A percentile compares a stretch with the other conserved stretches of the same genome.
phyloP scores from a whole-genome alignment of 2,329 filamentous ascomycete species.

The Aspergillus sp. region DNA sequence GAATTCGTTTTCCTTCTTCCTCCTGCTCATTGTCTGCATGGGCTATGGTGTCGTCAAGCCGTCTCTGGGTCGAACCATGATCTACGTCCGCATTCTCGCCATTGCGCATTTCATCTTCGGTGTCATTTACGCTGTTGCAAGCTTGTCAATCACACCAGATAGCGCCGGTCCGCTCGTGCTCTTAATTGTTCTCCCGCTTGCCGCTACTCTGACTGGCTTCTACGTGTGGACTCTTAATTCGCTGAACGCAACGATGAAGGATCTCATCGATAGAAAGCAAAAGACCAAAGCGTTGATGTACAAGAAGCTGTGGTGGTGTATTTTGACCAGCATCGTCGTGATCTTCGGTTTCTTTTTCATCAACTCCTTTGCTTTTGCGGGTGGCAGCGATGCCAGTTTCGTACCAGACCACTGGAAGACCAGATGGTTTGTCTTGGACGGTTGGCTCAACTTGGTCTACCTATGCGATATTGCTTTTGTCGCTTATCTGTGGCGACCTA shows the following conservation, averaged over 20 bases:
- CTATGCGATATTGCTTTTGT: slow-evolving; percentile 88
- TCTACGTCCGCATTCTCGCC: slow-evolving; percentile 83
- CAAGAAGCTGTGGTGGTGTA: slow-evolving; percentile 97
- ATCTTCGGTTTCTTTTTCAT: slow-evolving; percentile 99
- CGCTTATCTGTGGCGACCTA: slow-evolving; percentile 93
- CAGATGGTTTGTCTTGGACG: slow-evolving; percentile 93
- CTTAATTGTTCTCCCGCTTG: slow-evolving; percentile 85
- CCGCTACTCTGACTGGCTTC: slow-evolving; percentile 87
- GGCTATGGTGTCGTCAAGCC: slow-evolving; percentile 97
- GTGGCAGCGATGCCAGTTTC: slow-evolving; percentile 75
- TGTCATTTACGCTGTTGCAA: slow-evolving; percentile 84
- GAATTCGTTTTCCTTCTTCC: slow-evolving; percentile 97
- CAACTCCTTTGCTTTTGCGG: slow-evolving; percentile 92
- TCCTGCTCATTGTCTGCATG: slow-evolving; percentile 97
- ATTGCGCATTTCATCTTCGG: slow-evolving; percentile 93
- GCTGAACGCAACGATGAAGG: slow-evolving; percentile 89
- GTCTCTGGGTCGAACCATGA: slow-evolving; percentile 85
- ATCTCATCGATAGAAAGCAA: slow-evolving; percentile 90
- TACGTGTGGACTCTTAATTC: slow-evolving; percentile 99
- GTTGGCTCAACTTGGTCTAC: slow-evolving; percentile 95
- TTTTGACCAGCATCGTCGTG: slow-evolving; percentile 82
- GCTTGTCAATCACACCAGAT: slow-evolving; percentile 81
- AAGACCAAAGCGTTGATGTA: slow-evolving; percentile 93
- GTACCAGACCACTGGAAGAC: slow-evolving; percentile 97
- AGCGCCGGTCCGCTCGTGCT: slow-evolving; percentile 83